Evolutionary conservation across 768 basidiomycete species (phyloP), one percentile per base, ranked within the genome.

Genomic region (Thelephora aurantiotincta): DNA sequence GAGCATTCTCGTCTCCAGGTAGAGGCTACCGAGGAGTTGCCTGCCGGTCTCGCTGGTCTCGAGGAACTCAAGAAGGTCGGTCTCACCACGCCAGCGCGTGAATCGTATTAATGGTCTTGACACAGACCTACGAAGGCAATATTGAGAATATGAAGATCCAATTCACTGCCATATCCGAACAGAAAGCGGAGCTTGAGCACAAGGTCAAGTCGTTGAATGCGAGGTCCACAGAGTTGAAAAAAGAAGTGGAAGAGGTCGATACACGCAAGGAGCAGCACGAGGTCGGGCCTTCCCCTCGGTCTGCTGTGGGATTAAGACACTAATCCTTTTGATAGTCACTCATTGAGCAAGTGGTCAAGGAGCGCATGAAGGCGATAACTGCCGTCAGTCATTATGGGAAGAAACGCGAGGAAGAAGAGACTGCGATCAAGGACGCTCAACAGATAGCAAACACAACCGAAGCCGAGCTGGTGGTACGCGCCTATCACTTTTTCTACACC

Each of bases 21-120:
- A 33, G 80, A 82, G 51, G 70, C 72, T 11, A 82, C 81, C 48
- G 80, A 84, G 16, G 81, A 83, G 11, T 65, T 82, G 59, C 80
- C 83, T 1, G 74, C 73, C 6, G 71, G 73, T 54, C 66, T 84
- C n/a, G 66, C 71, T 18, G 73, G 70, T 12, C 63, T 84, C 12
- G 66, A 80, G 50, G 67, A 61, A 11, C 74, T 71, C 4, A 74
- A 77, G 57, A 59, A 68, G 54, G 82, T 79, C 54, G 23, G 71
- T 46, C 18, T 30, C 11, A 43, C 33, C n/a, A 50, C 19, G 23
- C 11, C 35, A 5, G 11, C 11, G 11, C 36, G 37, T n/a, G 11
- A 33, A 51, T 13, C 43, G 45, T 7, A 33, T 35, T 52, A 3
- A 23, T 49, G 43, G 48, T 51, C 12, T 20, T 16, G 22, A 14